A percentile compares a stretch with the other conserved stretches of the same genome.
Conservation (phyloP, 2,329 filamentous ascomycete species). For the Mycosphaerella sp. region DNA sequence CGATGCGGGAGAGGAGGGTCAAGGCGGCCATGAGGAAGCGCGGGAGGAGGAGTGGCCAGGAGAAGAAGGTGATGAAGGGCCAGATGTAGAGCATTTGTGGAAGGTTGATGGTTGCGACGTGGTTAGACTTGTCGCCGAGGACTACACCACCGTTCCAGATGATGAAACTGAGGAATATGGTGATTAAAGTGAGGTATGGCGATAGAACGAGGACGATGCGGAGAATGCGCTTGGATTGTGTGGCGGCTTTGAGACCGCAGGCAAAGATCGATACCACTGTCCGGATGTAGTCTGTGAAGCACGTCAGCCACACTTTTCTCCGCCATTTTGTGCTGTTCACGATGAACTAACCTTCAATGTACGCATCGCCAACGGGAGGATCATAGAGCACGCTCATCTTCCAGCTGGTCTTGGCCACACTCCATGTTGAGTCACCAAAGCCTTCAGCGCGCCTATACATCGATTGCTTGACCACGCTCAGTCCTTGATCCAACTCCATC, state of each 20-base stretch:
- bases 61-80: conserved; percentile 86
- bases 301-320: too few species aligned
- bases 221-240: conserved; percentile 22
- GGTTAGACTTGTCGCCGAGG: conserved; percentile 90
- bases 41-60: conserved; percentile 65
- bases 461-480: conserved; percentile 39
- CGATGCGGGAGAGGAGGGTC: conserved; percentile 23
- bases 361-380: conserved; percentile 44
- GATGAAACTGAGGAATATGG: conserved; percentile 67
- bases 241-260: conserved; percentile 45
- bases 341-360: conserved; percentile 43
- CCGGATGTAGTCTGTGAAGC: conserved; percentile 22
- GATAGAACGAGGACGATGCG: conserved; percentile 18
- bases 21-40: conserved; percentile 39
- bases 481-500: conserved; percentile 49
- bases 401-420: conserved; percentile 33
- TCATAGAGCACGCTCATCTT: conserved; percentile 44
- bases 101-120: conserved; percentile 80
- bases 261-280: conserved; percentile 58
- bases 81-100: conserved; percentile 95
- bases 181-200: conserved; percentile 57
- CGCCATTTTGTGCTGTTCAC: too few species aligned
- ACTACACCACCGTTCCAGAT: conserved; percentile 87
- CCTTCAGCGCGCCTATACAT: conserved; percentile 29
- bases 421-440: conserved; percentile 28